Conservation (phyloP, 1,284 basidiomycete species). For the Agroathelia rolfsii region DNA sequence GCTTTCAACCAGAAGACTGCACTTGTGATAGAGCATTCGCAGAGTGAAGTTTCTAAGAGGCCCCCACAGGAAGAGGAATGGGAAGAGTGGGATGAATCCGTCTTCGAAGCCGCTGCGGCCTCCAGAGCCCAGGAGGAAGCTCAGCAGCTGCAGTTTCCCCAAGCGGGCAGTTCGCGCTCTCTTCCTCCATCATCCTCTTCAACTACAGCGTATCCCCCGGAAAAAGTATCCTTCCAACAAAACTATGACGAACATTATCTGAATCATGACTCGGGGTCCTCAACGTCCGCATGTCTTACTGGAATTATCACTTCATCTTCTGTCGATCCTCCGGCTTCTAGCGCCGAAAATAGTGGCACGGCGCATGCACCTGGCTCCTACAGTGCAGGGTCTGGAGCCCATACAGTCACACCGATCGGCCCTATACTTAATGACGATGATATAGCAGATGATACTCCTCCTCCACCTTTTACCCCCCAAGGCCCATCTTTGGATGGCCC, state of each 20-base stretch:
- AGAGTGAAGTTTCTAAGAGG: constrained; percentile 17
- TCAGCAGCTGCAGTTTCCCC: constrained; percentile 3
- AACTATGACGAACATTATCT: constrained; percentile 18
- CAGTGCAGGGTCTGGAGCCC: constrained; percentile 6
- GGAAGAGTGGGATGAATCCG: constrained; percentile 39
- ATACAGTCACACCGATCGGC: constrained; percentile 9
- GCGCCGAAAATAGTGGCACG: neutral
- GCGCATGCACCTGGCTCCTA: constrained; percentile 2
- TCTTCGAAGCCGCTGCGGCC: constrained; percentile 27
- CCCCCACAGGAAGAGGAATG: constrained; percentile 32
- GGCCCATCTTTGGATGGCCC: constrained; percentile 31
- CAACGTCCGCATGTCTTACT: neutral
- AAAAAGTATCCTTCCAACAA: constrained; percentile 13
- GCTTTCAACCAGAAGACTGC: constrained; percentile 48
- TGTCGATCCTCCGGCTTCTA: neutral
- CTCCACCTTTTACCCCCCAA: constrained; percentile 32
- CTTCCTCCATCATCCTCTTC: constrained; percentile 11
- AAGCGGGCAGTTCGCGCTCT: constrained; percentile 5
- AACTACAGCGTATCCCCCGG: constrained; percentile 20
- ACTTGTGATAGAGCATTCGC: constrained; percentile 30
- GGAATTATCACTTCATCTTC: no score
- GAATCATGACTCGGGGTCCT: neutral
- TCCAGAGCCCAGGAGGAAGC: neutral
- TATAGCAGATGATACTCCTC: constrained; percentile 23
- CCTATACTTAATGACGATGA: constrained; percentile 16